phyloP scores from a whole-genome alignment of 2,329 filamentous ascomycete species.

The Cordyceps javanica region DNA sequence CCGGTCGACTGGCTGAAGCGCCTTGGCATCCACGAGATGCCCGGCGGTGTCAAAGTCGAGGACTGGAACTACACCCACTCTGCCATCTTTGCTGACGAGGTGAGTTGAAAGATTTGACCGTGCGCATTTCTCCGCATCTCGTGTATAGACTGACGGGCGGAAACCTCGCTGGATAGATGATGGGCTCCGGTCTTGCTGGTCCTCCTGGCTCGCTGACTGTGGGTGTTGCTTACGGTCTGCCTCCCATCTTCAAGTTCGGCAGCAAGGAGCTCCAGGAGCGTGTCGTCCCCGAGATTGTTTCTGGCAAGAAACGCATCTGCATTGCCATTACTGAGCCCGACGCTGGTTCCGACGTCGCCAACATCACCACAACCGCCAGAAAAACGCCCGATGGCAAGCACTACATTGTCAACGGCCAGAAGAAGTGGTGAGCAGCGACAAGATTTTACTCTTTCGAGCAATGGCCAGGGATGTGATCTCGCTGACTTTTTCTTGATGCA shows the following conservation, averaged over 20 bases:
- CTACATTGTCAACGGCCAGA: conserved; percentile 67
- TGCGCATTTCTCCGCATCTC: no score
- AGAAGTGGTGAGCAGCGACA: conserved; percentile 58
- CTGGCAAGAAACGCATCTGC: conserved; percentile 59
- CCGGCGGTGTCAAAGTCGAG: conserved; percentile 61
- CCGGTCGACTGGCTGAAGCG: conserved; percentile 62
- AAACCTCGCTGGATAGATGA: conserved; percentile 57
- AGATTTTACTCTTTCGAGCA: no score
- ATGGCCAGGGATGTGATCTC: neutral
- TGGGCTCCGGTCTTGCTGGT: conserved; percentile 57
- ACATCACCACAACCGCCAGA: conserved; percentile 61
- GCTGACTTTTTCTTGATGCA: neutral
- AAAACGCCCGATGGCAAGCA: conserved; percentile 57
- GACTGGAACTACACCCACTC: conserved; percentile 69
- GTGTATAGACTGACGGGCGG: neutral
- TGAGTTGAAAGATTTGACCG: no score
- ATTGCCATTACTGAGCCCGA: conserved; percentile 75
- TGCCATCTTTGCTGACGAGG: conserved; percentile 60
- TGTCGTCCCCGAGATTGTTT: conserved; percentile 62
- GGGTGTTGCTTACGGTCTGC: conserved; percentile 66
- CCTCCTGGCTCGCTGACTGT: conserved; percentile 61
- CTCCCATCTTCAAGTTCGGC: conserved; percentile 65
- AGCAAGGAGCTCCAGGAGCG: conserved; percentile 54
- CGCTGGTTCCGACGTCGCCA: conserved; percentile 68
- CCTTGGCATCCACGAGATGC: conserved; percentile 59